Percentiles rank a stretch among this genome's conserved stretches.
phyloP scores from a whole-genome alignment of 371 early-diverging fungal genomes.

The Lichtheimia ornata region DNA sequence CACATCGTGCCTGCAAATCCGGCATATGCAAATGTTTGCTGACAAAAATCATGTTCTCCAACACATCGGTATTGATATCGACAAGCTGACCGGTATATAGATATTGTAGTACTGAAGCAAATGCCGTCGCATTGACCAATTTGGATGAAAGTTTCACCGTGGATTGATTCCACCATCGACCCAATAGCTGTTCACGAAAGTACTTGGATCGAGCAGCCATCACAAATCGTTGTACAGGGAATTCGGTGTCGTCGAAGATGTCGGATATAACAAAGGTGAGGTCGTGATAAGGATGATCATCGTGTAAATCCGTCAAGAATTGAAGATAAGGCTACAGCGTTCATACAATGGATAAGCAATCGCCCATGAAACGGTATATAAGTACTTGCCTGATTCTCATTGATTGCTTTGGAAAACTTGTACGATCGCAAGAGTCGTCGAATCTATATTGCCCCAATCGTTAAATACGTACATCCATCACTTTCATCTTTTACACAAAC shows the following conservation, averaged over 20 bases:
- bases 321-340: slow-evolving; percentile 24
- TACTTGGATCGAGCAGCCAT: slow-evolving; percentile 32
- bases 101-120: slow-evolving; percentile 31
- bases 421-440: slow-evolving; percentile 34
- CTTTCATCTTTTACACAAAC: not conserved
- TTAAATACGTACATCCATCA: not conserved
- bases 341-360: no score
- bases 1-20: slow-evolving; percentile 21
- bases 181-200: slow-evolving; percentile 24
- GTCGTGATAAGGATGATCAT: slow-evolving; percentile 27
- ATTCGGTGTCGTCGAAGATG: slow-evolving; percentile 13
- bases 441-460: slow-evolving; percentile 18
- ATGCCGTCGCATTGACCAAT: slow-evolving; percentile 29
- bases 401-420: slow-evolving; percentile 41
- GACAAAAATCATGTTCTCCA: slow-evolving; percentile 31
- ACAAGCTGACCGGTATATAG: slow-evolving; percentile 38
- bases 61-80: slow-evolving; percentile 13
- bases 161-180: slow-evolving; percentile 21
- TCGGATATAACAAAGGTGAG: slow-evolving; percentile 27
- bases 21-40: slow-evolving; percentile 27
- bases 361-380: no score
- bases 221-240: slow-evolving; percentile 35
- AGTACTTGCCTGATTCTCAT: slow-evolving; percentile 27
- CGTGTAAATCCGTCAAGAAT: slow-evolving; percentile 29
- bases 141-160: slow-evolving; percentile 20